Evolutionary conservation across 2,329 filamentous ascomycete genomes (phyloP).

Genomic region (Geosmithia putterillii): DNA sequence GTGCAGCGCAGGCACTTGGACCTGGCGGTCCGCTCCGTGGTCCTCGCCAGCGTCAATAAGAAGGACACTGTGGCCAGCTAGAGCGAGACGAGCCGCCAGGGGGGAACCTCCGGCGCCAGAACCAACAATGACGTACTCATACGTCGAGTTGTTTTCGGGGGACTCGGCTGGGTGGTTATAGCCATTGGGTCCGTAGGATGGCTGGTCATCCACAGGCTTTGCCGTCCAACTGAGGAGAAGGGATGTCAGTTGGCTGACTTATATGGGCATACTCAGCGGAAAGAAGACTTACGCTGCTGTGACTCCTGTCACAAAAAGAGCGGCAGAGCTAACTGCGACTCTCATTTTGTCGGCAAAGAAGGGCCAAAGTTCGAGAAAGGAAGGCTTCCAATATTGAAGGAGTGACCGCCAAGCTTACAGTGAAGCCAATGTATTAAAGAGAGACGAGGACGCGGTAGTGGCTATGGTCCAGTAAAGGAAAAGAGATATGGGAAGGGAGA

Average conservation of each 20-base stretch:
- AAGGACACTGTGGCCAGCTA: slow-evolving; percentile 45
- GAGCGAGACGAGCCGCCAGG: slow-evolving; percentile 43
- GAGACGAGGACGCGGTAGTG: too few relatives aligned
- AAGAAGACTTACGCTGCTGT: slow-evolving; percentile 4
- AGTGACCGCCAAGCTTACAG: too few relatives aligned
- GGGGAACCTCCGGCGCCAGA: slow-evolving; percentile 49
- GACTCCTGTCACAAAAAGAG: slow-evolving; percentile 3
- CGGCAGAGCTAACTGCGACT: neutral
- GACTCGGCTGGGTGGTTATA: slow-evolving; percentile 4
- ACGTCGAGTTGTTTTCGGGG: slow-evolving; percentile 8
- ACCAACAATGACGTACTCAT: slow-evolving; percentile 50
- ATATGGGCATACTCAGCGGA: neutral
- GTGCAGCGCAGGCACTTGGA: slow-evolving; percentile 35
- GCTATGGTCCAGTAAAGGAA: too few relatives aligned
- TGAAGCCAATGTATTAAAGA: too few relatives aligned
- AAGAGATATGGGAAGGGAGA: too few relatives aligned
- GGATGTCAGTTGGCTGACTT: neutral
- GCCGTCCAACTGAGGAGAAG: slow-evolving; percentile 2
- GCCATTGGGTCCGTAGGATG: slow-evolving; percentile 4
- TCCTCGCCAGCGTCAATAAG: slow-evolving; percentile 52
- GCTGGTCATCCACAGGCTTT: slow-evolving; percentile 5
- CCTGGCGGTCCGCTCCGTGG: slow-evolving; percentile 30
- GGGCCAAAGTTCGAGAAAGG: neutral
- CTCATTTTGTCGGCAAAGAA: slow-evolving; percentile 2
- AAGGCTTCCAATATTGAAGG: too few relatives aligned